Conservation (phyloP, 2,329 filamentous ascomycete genomes). For the Grosmannia clavigera region DNA sequence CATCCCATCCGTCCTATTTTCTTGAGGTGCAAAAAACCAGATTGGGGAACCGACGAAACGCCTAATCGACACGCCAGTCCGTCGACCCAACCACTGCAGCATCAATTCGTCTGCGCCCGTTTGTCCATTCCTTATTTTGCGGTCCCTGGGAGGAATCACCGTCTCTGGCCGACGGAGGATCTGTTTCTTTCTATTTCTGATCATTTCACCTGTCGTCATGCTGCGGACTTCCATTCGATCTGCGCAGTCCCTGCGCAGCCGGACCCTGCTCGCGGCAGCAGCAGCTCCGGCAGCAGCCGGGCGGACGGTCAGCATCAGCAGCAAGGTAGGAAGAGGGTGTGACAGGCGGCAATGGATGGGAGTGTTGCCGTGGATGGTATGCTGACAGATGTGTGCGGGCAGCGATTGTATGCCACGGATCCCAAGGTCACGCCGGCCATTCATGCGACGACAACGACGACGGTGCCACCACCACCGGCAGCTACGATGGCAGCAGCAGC, state of each 20-base stretch:
- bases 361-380: too few species aligned
- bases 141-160: background rate
- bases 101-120: background rate
- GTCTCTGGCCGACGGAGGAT: background rate
- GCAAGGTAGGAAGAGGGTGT: constrained; percentile 6
- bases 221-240: constrained; percentile 58
- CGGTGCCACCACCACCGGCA: constrained; percentile 22
- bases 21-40: constrained; percentile 3
- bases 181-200: background rate
- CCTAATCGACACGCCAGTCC: background rate
- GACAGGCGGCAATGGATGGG: too few species aligned
- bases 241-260: constrained; percentile 45
- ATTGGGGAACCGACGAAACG: background rate
- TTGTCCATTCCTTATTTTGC: background rate
- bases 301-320: constrained; percentile 31
- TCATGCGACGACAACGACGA: constrained; percentile 18
- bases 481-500: constrained; percentile 23
- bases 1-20: constrained; percentile 10
- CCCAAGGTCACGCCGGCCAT: background rate
- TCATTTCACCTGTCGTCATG: constrained; percentile 34
- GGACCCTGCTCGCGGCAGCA: constrained; percentile 27
- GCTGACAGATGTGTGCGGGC: background rate
- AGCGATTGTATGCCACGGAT: constrained; percentile 44
- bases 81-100: background rate
- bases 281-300: constrained; percentile 39